Base-by-base conservation (phyloP, 2,329 filamentous ascomycete genomes). In the Xylariaceae sp. region DNA sequence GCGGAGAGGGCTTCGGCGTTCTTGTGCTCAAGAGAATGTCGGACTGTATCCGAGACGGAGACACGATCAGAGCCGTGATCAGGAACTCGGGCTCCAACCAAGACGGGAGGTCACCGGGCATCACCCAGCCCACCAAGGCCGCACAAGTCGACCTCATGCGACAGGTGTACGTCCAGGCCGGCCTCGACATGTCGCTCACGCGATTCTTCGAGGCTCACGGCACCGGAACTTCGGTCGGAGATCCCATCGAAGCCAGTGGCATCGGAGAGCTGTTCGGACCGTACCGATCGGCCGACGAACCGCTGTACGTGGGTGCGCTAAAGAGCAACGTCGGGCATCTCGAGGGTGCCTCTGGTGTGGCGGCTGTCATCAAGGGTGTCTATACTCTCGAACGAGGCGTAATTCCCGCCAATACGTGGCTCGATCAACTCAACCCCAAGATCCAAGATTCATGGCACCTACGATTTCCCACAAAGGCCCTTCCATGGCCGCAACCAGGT, bases 311-410 rank as follows among this genome's bases (percentile, higher is more conserved):
- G 2, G 35, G 40, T 5, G 13, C 8, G 8, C n/a, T 41, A 4
- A 48, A 48, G 29, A 24, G 40, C n/a, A 46, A 44, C n/a, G 28
- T 48, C 15, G 46, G 46, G 8, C 46, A 48, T 28, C 26, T 36
- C 9, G 46, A 48, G 23, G 40, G 37, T 3, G 38, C 46, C 1
- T 34, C 24, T 14, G 40, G 46, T 9, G 16, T 48, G n/a, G 40
- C 43, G 3, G 36, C 36, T 3, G 9, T 46, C 2, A 42, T 48
- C 12, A 48, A 48, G 28, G 27, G 31, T 11, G 21, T 40, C 9
- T 11, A 41, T 13, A 33, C 27, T 8, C 13, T 48, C 5, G 38
- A 48, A 18, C 32, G 29, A 9, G 40, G 38, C 3, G 9, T 34
- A 3, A 41, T 48, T 9, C 38, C 40, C 5, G 40, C 43, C 2